Evolutionary conservation across 768 basidiomycete genomes (phyloP), one percentile per base, ranked within the genome.

Genomic region (Leccinum uliginosum): DNA sequence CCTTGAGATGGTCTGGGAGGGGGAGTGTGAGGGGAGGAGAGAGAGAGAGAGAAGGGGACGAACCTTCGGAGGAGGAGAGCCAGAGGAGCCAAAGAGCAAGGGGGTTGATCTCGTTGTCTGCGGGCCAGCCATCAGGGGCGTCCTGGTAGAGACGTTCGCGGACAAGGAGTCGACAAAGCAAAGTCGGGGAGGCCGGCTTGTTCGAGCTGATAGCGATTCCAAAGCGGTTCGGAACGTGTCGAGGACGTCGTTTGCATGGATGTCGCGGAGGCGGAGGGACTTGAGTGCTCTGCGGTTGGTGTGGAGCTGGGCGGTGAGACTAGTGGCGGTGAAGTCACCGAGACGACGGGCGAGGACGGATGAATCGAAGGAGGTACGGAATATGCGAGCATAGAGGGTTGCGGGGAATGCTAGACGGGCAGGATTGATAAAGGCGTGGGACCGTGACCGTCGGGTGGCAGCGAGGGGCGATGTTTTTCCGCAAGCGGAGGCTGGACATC

Each of bases 41-140:
- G 14, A 17, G 3, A 53, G 32, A 1, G 21, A 44, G 26, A 47
- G 15, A 47, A 4, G 38, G 3, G 19, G 43, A 72, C 79, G 50
- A 43, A 83, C 83, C 72, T 62, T 74, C 65, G 6, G 82, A 79
- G 11, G 77, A 80, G 30, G 80, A 78, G 62, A 84, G 74, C 87
- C 87, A 89, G 52, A 83, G 67, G 1, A 86, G 53, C 84, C 85
- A 88, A 15, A 89, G 57, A 0, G 80, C 83, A 51, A 83, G 78
- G 0, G 83, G 70, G 57, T 80, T 82, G 26, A 72, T 46, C 4
- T 72, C 64, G 50, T 65, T 81, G 35, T 86, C 84, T 1, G 70
- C 62, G 0, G 86, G 85, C 86, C 87, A 87, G 2, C 83, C 84
- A 44, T 78, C 64, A 57, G 73, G 55, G 11, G 24, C 4, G 24